These are phyloP conservation scores for Albifimbria verrucaria DNA, from an alignment of 2,329 filamentous ascomycete genomes.

Conservation along the genomic window DNA sequence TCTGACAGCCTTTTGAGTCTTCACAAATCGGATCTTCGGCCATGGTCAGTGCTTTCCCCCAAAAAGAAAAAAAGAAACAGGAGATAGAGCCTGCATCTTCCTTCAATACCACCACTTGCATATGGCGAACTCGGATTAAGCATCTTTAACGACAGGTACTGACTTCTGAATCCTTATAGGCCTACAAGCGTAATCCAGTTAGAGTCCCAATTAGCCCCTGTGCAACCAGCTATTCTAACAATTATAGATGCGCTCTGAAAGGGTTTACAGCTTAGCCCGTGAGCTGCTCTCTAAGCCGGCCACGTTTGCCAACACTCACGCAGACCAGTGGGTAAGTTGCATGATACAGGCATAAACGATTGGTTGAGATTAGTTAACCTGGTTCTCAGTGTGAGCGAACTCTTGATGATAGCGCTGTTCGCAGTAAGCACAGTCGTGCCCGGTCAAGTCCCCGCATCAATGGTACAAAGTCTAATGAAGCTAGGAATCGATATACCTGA, in stretches of 20 bases:
- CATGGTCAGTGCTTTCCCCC: constrained; percentile 30
- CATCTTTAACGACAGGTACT: no score
- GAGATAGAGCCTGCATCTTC: no score
- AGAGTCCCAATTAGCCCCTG: background rate
- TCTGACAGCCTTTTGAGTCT: constrained; percentile 65
- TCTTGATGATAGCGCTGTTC: constrained; percentile 73
- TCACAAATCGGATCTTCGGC: constrained; percentile 71
- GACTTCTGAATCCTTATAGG: constrained; percentile 14
- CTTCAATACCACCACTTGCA: no score
- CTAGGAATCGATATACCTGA: constrained; percentile 65
- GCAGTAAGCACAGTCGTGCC: constrained; percentile 33
- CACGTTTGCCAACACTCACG: constrained; percentile 27
- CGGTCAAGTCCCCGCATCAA: constrained; percentile 20
- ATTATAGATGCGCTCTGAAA: constrained; percentile 42
- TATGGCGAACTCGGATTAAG: no score
- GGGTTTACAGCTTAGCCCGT: constrained; percentile 43
- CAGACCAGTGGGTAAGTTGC: constrained; percentile 34
- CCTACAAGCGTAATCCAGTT: constrained; percentile 43
- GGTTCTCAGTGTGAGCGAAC: constrained; percentile 52
- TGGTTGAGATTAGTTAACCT: background rate
- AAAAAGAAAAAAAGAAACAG: no score
- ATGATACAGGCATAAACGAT: background rate
- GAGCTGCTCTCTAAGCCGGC: constrained; percentile 39
- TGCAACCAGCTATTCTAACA: constrained; percentile 22
- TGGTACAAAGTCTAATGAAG: constrained; percentile 25